Evolutionary conservation across 176 grass and related monocot genomes (phyloP), one percentile per base, ranked within the genome.

Genomic region (Alloteropsis semialata): DNA sequence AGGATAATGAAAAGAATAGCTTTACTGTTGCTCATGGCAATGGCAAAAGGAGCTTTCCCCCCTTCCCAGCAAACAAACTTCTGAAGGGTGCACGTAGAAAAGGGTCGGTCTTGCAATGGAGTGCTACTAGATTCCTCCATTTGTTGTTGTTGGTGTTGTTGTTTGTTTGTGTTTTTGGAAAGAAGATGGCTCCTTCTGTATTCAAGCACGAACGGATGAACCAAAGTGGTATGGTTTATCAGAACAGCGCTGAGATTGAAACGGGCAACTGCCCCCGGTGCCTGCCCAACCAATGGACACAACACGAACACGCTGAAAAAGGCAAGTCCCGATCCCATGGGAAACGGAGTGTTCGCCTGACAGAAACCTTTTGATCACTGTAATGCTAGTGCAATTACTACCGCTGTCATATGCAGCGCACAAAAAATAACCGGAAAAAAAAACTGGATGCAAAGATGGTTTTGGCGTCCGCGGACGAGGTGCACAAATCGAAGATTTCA

Each of bases 391-490:
- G 58, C 2, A 22, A 3, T 18, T 50, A 5, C 6, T 42, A 42
- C 8, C 10, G 34, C 34, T n/a, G 54, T 25, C 36, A 76, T 36
- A 36, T 12, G 62, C 60, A 34, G 67, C 65, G 72, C 79, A 74
- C 38, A 44, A 74, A 76, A 29, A 44, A 74, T 69, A 29, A 58
- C 49, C 28, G 49, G 17, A 24, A 55, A 68, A 25, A 25, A 29
- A 2, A 86, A 81, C 19, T 71, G 6, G 77, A 72, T 34, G 63
- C 64, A n/a, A 82, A 85, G 21, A 64, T 81, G 21, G 72, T 18
- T 85, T 77, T 62, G 36, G 62, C 15, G 19, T 73, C 73, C 21
- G 33, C 24, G 41, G 58, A 37, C 21, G 4, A 28, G 15, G 41
- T 51, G 9, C 15, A 11, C 1, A 33, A 5, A 60, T 62, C 21